A percentile compares a stretch with the other conserved stretches of the same genome.
Conservation (phyloP, 2,329 filamentous ascomycete genomes). For the Acrodontium crateriforme region DNA sequence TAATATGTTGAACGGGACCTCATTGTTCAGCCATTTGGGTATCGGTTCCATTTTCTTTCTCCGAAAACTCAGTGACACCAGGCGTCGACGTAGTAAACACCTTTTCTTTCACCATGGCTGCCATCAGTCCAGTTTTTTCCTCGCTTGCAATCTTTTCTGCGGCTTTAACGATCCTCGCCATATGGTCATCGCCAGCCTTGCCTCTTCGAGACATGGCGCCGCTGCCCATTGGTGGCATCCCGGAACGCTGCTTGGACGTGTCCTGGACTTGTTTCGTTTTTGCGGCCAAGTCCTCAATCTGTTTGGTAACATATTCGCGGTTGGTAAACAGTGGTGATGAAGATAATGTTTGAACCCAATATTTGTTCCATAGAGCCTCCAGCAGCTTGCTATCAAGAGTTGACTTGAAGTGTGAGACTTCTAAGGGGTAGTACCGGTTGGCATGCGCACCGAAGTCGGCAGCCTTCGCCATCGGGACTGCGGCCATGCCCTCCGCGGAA, state of each 20-base stretch:
- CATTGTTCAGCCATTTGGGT: no score
- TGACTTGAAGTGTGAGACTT: conserved; percentile 90
- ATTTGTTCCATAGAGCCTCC: conserved; percentile 93
- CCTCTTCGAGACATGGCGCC: no score
- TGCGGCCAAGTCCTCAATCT: conserved; percentile 73
- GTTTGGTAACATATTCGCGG: conserved; percentile 81
- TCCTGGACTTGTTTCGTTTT: conserved; percentile 50
- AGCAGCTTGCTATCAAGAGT: conserved; percentile 76
- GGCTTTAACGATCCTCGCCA: conserved; percentile 49
- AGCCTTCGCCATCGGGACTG: conserved; percentile 82
- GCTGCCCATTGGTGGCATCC: conserved; percentile 13
- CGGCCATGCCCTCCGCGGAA: conserved; percentile 48
- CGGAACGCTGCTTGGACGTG: conserved; percentile 16
- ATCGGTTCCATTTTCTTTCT: no score
- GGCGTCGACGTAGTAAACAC: no score
- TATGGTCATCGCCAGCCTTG: conserved; percentile 31
- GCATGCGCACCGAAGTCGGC: conserved; percentile 93
- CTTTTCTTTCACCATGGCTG: conserved; percentile 48
- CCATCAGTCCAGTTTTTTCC: conserved; percentile 49
- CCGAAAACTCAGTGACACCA: no score
- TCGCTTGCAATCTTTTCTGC: conserved; percentile 47
- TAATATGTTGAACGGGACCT: no score
- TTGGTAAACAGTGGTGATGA: conserved; percentile 84
- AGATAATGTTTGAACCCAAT: conserved; percentile 93
- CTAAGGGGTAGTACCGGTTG: conserved; percentile 77